phyloP scores from a whole-genome alignment of 116 monocot genomes.

The Cymodocea nodosa region DNA sequence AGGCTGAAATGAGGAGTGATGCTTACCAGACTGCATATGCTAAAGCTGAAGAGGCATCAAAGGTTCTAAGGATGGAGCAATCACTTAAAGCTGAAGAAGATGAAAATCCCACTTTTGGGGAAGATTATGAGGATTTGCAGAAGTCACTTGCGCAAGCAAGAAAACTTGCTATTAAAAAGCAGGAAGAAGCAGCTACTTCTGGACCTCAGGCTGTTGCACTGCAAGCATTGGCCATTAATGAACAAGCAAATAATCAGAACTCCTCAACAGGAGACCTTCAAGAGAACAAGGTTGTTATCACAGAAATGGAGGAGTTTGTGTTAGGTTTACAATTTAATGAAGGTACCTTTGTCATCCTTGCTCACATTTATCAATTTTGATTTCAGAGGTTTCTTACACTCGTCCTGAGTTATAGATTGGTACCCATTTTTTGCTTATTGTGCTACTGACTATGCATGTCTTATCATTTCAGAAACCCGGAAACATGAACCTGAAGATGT shows the following conservation, averaged over 20 bases:
- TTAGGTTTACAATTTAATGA: slow-evolving; percentile 84
- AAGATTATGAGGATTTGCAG: slow-evolving; percentile 93
- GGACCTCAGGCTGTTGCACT: slow-evolving; percentile 54
- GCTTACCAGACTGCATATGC: slow-evolving; percentile 74
- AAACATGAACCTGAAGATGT: slow-evolving; percentile 75
- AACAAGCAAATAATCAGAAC: slow-evolving; percentile 22
- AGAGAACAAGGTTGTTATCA: slow-evolving; percentile 79
- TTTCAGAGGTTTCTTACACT: not conserved
- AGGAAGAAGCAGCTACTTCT: slow-evolving; percentile 37
- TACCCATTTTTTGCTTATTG: not conserved
- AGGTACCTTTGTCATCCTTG: slow-evolving; percentile 22
- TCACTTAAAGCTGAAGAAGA: slow-evolving; percentile 28
- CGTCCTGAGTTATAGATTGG: not conserved
- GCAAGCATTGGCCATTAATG: slow-evolving; percentile 35
- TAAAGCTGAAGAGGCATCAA: slow-evolving; percentile 89
- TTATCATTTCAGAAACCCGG: slow-evolving; percentile 31
- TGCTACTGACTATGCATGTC: not conserved
- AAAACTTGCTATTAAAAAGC: slow-evolving; percentile 52
- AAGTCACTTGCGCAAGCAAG: slow-evolving; percentile 85
- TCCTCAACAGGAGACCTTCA: slow-evolving; percentile 20
- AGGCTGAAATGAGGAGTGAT: slow-evolving; percentile 51
- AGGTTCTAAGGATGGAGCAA: slow-evolving; percentile 38
- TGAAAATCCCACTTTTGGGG: slow-evolving; percentile 76
- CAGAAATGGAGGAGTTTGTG: slow-evolving; percentile 99
- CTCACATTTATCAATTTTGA: not conserved